Base-by-base conservation (phyloP, 2,329 filamentous ascomycete species). In the Magnaporthiopsis incrustans region DNA sequence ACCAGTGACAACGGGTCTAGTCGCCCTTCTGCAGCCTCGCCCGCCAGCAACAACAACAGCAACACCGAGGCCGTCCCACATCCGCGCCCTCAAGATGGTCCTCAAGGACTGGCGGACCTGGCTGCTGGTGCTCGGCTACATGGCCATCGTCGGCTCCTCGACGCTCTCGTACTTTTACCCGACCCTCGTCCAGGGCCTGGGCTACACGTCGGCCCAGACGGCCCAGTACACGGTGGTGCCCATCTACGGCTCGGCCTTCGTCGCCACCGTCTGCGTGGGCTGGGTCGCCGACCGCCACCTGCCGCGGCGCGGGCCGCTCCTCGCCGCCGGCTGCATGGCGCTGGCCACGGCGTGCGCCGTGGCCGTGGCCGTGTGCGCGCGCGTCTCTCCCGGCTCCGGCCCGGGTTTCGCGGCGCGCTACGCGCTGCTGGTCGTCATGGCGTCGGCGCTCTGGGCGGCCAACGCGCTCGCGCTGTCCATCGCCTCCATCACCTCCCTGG, bases 21-120 rank as follows among this genome's bases (percentile, higher is more conserved):
- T 38, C 35, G 11, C 14, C 38, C 33, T 35, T 35, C 33, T 12
- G 33, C 11, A 11, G 11, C 15, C 44, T n/a, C n/a, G n/a, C n/a
- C n/a, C n/a, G n/a, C n/a, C n/a, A n/a, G 14, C n/a, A n/a, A 18
- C 79, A 83, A 65, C 83, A 88, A 67, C 86, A 89, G 71, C 22
- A 25, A 53, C n/a, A 25, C 77, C 57, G 30, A 44, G 30, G 30
- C 32, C 83, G 11, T 64, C 65, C 0, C 70, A 70, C 35, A 4
- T 67, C 26, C 60, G 66, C 62, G 69, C 72, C 0, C 50, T 74
- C n/a, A 69, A 70, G 68, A 59, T 67, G 15, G 66, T 69, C 22
- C 44, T 82, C 27, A 69, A 67, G 6, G 77, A 81, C 66, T 76
- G 74, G 74, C 70, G 73, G 38, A 75, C 74, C 0, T 80, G 76